Conservation (phyloP, 2,329 filamentous ascomycete species). For the Talaromyces islandicus region DNA sequence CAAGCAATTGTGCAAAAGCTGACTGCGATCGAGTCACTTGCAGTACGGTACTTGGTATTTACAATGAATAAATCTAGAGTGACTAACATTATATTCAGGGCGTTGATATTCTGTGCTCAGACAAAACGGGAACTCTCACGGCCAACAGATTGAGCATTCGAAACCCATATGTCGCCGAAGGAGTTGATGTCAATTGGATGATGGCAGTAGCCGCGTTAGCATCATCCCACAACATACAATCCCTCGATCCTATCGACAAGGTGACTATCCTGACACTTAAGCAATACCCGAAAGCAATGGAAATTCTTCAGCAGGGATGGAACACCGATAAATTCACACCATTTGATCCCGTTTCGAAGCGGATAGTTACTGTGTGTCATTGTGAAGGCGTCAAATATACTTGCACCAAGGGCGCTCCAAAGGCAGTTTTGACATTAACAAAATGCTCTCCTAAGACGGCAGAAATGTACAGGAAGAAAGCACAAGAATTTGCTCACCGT, state of each 20-base stretch:
- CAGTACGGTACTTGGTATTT: constrained; percentile 37
- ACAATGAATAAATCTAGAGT: not conserved
- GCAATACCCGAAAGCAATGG: constrained; percentile 67
- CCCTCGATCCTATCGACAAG: constrained; percentile 73
- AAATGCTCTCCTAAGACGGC: constrained; percentile 61
- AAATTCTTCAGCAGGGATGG: constrained; percentile 69
- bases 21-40: constrained; percentile 70
- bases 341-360: constrained; percentile 72
- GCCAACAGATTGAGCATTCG: constrained; percentile 63
- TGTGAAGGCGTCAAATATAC: constrained; percentile 65
- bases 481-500: constrained; percentile 68
- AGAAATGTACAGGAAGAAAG: constrained; percentile 63
- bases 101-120: constrained; percentile 73
- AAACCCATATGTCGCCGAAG: constrained; percentile 70
- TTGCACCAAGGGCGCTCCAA: constrained; percentile 72
- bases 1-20: constrained; percentile 76
- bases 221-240: constrained; percentile 72
- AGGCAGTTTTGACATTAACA: constrained; percentile 64
- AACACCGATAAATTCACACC: constrained; percentile 66
- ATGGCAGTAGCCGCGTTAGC: constrained; percentile 72
- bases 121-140: constrained; percentile 72
- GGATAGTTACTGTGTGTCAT: constrained; percentile 64
- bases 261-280: constrained; percentile 69
- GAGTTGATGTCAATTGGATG: constrained; percentile 76
- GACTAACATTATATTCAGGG: constrained; percentile 28